phyloP scores from a whole-genome alignment of 1,284 basidiomycete genomes.

The Trichosporon ovoides region DNA sequence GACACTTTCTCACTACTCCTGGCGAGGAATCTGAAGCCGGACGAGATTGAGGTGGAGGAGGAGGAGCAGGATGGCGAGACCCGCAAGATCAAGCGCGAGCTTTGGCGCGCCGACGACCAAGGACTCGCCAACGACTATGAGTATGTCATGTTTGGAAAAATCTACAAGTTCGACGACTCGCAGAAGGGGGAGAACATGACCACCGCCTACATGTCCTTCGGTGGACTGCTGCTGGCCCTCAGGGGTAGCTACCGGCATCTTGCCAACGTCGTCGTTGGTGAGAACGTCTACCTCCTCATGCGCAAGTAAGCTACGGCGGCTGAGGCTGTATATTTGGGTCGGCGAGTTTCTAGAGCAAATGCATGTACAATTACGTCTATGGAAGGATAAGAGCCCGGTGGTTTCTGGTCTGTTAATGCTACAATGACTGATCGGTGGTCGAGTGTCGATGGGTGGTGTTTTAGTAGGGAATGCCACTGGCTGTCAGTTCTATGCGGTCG shows the following conservation, averaged over 20 bases:
- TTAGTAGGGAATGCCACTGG: constrained; percentile 38
- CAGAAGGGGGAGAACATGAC: constrained; percentile 57
- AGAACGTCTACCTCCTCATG: constrained; percentile 85
- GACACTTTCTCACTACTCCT: constrained; percentile 81
- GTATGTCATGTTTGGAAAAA: constrained; percentile 99
- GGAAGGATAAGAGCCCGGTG: background rate
- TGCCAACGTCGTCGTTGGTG: constrained; percentile 84
- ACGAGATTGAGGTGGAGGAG: constrained; percentile 54
- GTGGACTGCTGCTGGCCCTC: constrained; percentile 91
- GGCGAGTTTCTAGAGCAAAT: constrained; percentile 11
- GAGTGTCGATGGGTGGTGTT: background rate
- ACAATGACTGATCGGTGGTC: background rate
- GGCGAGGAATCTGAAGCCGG: constrained; percentile 67
- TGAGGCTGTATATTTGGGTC: background rate
- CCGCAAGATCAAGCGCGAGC: constrained; percentile 81
- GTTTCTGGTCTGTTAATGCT: background rate
- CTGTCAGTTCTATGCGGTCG: background rate
- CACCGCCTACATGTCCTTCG: constrained; percentile 92
- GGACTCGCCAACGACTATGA: constrained; percentile 95
- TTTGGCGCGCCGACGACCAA: constrained; percentile 65
- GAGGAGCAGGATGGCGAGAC: constrained; percentile 48
- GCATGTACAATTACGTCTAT: constrained; percentile 20
- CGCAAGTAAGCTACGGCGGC: constrained; percentile 56
- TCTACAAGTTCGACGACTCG: constrained; percentile 90
- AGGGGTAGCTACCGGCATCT: constrained; percentile 90